These are phyloP conservation scores for Paecilomyces niveus DNA, from an alignment of 2,329 filamentous ascomycete species.

Conservation along the genomic window DNA sequence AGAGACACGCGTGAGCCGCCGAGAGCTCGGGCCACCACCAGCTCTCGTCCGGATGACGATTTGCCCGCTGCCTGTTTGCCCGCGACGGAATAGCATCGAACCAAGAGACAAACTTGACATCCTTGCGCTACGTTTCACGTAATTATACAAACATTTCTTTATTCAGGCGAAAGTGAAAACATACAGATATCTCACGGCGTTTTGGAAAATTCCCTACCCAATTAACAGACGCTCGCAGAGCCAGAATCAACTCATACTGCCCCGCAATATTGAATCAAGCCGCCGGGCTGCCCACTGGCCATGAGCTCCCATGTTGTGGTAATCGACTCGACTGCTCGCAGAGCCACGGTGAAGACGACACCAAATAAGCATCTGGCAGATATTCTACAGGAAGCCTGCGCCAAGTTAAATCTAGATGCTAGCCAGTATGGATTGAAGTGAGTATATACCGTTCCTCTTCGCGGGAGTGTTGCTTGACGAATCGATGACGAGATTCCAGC, in stretches of 20 bases:
- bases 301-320: conserved; percentile 91
- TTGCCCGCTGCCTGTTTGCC: conserved; percentile 22
- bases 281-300: conserved; percentile 12
- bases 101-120: not conserved
- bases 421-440: conserved; percentile 78
- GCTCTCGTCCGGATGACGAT: conserved; percentile 22
- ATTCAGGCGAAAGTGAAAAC: not conserved
- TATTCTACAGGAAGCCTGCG: conserved; percentile 79
- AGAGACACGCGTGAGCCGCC: conserved; percentile 7
- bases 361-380: conserved; percentile 77
- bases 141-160: not conserved
- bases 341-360: conserved; percentile 74
- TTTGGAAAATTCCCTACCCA: not conserved
- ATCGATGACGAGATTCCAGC: not conserved
- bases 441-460: conserved; percentile 19
- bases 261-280: conserved; percentile 12
- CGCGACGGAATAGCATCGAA: conserved; percentile 6
- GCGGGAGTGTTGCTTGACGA: not conserved
- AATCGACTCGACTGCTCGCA: conserved; percentile 69
- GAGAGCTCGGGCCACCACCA: conserved; percentile 21
- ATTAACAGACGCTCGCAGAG: not conserved
- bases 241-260: conserved; percentile 2
- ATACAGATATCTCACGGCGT: not conserved
- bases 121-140: not conserved
- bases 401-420: conserved; percentile 65